Evolutionary conservation across 352 stramenopile genomes (phyloP), one percentile per base, ranked within the genome.

Genomic region (Pythium oligandrum): DNA sequence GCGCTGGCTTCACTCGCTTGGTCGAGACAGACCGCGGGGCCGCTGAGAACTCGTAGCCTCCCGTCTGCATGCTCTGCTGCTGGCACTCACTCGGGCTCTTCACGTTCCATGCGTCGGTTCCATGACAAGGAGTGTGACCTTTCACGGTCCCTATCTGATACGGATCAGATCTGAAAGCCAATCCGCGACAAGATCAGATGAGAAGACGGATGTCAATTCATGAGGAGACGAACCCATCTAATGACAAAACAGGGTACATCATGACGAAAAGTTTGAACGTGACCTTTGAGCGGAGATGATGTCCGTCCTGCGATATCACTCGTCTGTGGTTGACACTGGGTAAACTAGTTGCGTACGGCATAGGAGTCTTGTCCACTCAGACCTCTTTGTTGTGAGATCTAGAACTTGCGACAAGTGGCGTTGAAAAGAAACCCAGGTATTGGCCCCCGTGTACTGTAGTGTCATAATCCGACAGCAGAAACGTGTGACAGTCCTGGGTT

Each of bases 1-100:
- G 55, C 17, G 36, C 44, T 5, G 64, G 65, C 56, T 92, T 92
- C 63, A 66, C 65, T 35, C 81, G 81, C 63, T 90, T 92, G 46
- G 70, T 85, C 12, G 78, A 75, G 44, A 92, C 81, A 12, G 81
- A 92, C 49, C 76, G 72, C 38, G 81, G 81, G 30, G 73, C 73
- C 4, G 78, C 51, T 6, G 81, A 73, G 61, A 90, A 92, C 59
- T 92, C 78, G 57, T 90, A 92, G 59, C 75, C 78, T 33, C 63
- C 51, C 5, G 70, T 62, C 63, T 84, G 74, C 74, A 78, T 82
- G 26, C 17, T 42, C 12, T 8, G 7, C 38, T 42, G 38, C 12
- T 47, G 17, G 17, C 17, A 26, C 17, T 26, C 17, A 26, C 17
- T 26, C 17, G 17, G 17, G 17, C 17, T 26, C 17, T 26, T 26